phyloP scores from a whole-genome alignment of 352 stramenopile species.

The Phytophthora citrophthora region DNA sequence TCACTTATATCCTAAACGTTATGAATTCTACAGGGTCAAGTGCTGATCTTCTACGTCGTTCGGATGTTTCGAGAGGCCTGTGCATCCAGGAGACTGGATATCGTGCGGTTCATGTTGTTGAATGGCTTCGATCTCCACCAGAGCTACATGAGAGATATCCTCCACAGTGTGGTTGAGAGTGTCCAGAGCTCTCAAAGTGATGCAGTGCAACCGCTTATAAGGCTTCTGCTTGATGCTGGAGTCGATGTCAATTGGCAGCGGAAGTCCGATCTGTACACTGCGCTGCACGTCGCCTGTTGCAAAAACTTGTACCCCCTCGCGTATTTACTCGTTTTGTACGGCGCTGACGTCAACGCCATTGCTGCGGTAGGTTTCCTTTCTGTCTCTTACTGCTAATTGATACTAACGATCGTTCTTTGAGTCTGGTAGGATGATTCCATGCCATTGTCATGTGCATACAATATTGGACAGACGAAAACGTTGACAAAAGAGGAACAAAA shows the following conservation, averaged over 20 bases:
- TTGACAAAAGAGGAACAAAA: constrained; percentile 12
- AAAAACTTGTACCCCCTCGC: constrained; percentile 68
- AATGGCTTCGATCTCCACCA: constrained; percentile 74
- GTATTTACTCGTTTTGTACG: constrained; percentile 73
- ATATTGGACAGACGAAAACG: constrained; percentile 6
- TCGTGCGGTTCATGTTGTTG: constrained; percentile 66
- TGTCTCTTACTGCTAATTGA: not conserved
- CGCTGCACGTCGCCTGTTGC: constrained; percentile 67
- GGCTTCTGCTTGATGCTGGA: constrained; percentile 65
- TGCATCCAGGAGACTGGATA: constrained; percentile 45
- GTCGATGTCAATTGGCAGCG: constrained; percentile 82
- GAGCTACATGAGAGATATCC: constrained; percentile 54
- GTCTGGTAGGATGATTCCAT: constrained; percentile 63
- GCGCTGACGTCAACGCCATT: constrained; percentile 77
- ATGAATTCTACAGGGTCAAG: constrained; percentile 34
- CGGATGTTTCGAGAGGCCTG: constrained; percentile 78
- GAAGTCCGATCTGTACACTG: constrained; percentile 62
- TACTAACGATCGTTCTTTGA: not conserved
- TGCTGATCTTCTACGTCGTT: constrained; percentile 68
- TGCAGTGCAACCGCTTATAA: constrained; percentile 54
- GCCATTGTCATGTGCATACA: constrained; percentile 62
- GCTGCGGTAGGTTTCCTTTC: constrained; percentile 41
- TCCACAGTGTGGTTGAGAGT: constrained; percentile 58
- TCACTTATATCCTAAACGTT: not conserved
- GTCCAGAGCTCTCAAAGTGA: constrained; percentile 42